phyloP scores from a whole-genome alignment of 495 filamentous ascomycete species.

The Penicillium taxi region DNA sequence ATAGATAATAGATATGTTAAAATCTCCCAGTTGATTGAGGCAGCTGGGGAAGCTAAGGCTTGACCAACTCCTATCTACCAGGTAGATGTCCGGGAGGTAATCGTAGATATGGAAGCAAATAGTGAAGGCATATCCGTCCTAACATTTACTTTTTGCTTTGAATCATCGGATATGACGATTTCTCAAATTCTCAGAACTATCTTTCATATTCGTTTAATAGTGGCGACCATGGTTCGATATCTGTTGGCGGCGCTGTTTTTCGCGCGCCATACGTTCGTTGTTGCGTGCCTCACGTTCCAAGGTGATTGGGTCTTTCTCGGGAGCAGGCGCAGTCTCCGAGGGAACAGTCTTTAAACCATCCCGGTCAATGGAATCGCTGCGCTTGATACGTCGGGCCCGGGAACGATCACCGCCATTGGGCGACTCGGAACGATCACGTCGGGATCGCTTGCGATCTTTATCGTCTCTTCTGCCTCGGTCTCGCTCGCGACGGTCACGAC shows the following conservation, averaged over 20 bases:
- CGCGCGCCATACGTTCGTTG: slow-evolving; percentile 66
- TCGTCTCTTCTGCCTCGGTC: slow-evolving; percentile 39
- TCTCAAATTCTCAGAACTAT: no score
- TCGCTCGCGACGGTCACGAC: slow-evolving; percentile 26
- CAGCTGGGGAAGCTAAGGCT: no score
- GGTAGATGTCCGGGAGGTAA: no score
- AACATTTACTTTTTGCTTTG: no score
- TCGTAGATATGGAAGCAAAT: no score
- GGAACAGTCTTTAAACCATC: slow-evolving; percentile 9
- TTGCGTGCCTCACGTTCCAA: slow-evolving; percentile 70
- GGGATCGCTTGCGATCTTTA: slow-evolving; percentile 48
- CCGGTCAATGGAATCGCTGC: slow-evolving; percentile 21
- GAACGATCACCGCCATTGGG: slow-evolving; percentile 28
- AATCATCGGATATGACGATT: no score
- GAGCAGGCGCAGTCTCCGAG: slow-evolving; percentile 20
- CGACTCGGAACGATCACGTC: slow-evolving; percentile 44
- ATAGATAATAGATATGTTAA: no score
- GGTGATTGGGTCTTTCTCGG: slow-evolving; percentile 59
- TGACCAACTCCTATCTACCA: no score
- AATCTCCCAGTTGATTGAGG: no score
- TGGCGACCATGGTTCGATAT: no score
- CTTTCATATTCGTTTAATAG: no score
- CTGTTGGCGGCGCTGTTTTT: slow-evolving; percentile 61
- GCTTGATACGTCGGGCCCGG: slow-evolving; percentile 38
- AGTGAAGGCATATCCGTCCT: no score